These are phyloP conservation scores for Oidiodendron maius DNA, from an alignment of 495 filamentous ascomycete species.

Conservation along the genomic window DNA sequence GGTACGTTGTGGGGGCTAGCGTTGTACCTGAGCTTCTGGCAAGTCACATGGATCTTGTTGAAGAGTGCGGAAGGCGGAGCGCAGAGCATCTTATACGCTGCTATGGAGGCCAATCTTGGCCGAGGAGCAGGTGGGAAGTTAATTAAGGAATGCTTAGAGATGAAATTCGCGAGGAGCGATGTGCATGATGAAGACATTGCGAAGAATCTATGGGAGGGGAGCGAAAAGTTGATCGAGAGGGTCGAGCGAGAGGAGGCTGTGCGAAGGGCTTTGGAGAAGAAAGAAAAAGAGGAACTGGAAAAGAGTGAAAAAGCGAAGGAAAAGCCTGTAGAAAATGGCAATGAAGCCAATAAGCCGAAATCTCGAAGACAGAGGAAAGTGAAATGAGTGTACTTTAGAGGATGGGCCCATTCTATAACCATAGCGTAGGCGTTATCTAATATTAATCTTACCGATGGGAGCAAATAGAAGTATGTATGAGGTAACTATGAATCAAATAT, in stretches of 20 bases:
- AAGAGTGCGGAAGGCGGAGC: conserved; percentile 79
- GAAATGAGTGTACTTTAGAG: conserved; percentile 1
- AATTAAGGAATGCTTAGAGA: conserved; percentile 82
- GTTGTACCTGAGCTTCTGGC: conserved; percentile 72
- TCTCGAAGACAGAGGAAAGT: conserved; percentile 36
- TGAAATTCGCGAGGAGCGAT: conserved; percentile 63
- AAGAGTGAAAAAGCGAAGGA: conserved; percentile 33
- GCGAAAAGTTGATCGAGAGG: conserved; percentile 76
- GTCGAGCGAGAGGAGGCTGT: conserved; percentile 77
- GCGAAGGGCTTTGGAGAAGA: conserved; percentile 53
- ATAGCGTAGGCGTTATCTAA: no score
- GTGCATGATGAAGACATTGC: conserved; percentile 72
- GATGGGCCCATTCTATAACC: neutral
- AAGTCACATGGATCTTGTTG: conserved; percentile 78
- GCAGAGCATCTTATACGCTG: conserved; percentile 78
- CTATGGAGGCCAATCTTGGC: conserved; percentile 68
- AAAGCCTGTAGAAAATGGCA: conserved; percentile 29
- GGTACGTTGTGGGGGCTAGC: conserved; percentile 78
- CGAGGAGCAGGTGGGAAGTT: conserved; percentile 60
- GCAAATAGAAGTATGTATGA: no score
- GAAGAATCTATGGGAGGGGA: conserved; percentile 81
- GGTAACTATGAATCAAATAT: no score
- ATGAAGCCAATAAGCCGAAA: conserved; percentile 36
- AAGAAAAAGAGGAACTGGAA: conserved; percentile 49
- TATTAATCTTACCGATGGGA: no score